phyloP scores from a whole-genome alignment of 176 grass and related monocot genomes.

The Tillandsia fasciculata region DNA sequence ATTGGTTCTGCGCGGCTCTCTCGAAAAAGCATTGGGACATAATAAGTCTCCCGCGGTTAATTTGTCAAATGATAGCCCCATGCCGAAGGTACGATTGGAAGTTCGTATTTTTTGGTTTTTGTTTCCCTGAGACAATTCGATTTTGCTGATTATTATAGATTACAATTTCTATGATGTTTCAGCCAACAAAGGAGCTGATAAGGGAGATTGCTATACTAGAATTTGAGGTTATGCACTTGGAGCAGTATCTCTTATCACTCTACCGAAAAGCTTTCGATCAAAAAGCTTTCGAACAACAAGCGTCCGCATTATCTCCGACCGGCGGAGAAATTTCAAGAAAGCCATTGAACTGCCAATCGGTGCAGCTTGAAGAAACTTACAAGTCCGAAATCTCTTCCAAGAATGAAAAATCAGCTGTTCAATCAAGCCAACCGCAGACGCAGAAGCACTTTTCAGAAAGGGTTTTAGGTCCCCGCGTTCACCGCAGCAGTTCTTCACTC shows the following conservation, averaged over 20 bases:
- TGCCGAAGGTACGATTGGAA: constrained; percentile 49
- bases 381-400: constrained; percentile 17
- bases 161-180: constrained; percentile 4
- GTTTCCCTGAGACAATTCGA: neutral
- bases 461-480: constrained; percentile 20
- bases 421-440: constrained; percentile 23
- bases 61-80: constrained; percentile 46
- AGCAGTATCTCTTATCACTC: constrained; percentile 84
- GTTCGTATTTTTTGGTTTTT: constrained; percentile 1
- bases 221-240: constrained; percentile 92
- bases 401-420: constrained; percentile 9
- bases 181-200: constrained; percentile 83
- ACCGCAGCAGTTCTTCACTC: constrained; percentile 43
- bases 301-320: constrained; percentile 35
- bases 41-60: constrained; percentile 35
- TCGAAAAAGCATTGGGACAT: constrained; percentile 76
- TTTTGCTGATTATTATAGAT: neutral
- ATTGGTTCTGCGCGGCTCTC: constrained; percentile 45
- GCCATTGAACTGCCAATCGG: constrained; percentile 8
- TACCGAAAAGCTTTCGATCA: constrained; percentile 91
- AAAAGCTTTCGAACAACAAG: constrained; percentile 79
- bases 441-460: constrained; percentile 21
- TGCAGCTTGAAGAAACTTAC: constrained; percentile 16
- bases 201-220: constrained; percentile 82
- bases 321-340: constrained; percentile 16